Base-by-base conservation (phyloP, 2,329 filamentous ascomycete species). In the Trichophyton mentagrophytes region DNA sequence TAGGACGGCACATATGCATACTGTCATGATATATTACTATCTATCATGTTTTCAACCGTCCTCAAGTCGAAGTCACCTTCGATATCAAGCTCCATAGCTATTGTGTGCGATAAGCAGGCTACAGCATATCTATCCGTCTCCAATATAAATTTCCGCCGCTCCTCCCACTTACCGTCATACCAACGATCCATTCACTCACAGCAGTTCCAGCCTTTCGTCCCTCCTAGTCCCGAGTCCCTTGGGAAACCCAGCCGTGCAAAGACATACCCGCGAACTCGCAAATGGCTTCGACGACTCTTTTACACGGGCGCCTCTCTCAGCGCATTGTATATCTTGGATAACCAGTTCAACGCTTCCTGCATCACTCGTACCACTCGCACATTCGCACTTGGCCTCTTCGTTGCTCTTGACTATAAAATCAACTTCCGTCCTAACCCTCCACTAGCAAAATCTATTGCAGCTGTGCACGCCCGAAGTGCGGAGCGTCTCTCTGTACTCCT, bases 381-480 rank as follows among this genome's bases (percentile, higher is more conserved):
- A 0, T 96, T 97, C 72, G 80, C 81, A 46, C 84, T 84, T 2
- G 92, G 90, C 6, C 76, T 95, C 9, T 70, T 91, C 53, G 88
- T 95, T 15, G 92, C 91, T 0, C 69, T 91, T 25, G 93, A 99
- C 77, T 97, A 99, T 79, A 97, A 96, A 77, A 79, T 97, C 73
- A 97, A 99, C 75, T 99, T 99, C 74, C 84, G 89, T 4, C 81
- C 88, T 4, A 78, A 90, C 65, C 91, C 92, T 5, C 81, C 85
- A 60, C 81, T 86, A 57, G 89, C 86, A 25, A 83, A 85, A 58
- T 86, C 84, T 20, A 84, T 95, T 46, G 80, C 83, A 47, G 88
- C 90, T 62, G 76, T 97, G 58, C 93, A 99, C 74, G 78, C 81
- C 42, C 85, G 93, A 63, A 95, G 88, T 70, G 93, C 93, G 0